Evolutionary conservation across 805 yeast species (phyloP).

Genomic region (Cyberlindnera nakhonratchasimensis): DNA sequence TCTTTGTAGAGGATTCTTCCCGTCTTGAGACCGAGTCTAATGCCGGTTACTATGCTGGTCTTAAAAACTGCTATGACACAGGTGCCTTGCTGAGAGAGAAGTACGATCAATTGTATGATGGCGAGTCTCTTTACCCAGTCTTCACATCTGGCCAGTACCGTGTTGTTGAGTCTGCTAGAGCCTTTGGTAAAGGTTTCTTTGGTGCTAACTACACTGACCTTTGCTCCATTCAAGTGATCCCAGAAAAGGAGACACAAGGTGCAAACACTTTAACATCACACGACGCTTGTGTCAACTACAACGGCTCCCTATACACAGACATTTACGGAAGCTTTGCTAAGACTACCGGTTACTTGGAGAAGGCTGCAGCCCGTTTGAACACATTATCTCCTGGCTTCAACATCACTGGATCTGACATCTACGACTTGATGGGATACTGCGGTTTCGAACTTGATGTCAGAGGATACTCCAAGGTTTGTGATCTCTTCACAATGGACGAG

Average conservation of each 20-base stretch:
- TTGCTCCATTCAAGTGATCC: slow-evolving; percentile 33
- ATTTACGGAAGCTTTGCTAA: slow-evolving; percentile 21
- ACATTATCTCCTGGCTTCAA: slow-evolving; percentile 51
- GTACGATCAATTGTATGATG: slow-evolving; percentile 40
- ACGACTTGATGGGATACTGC: slow-evolving; percentile 55
- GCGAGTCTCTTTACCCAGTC: slow-evolving; percentile 37
- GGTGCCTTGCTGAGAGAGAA: slow-evolving; percentile 44
- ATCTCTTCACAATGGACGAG: slow-evolving; percentile 64
- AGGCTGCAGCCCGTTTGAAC: slow-evolving; percentile 57
- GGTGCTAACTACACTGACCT: slow-evolving; percentile 37
- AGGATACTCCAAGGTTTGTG: slow-evolving; percentile 67
- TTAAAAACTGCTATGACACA: slow-evolving; percentile 39
- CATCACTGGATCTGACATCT: slow-evolving; percentile 50
- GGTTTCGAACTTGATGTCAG: slow-evolving; percentile 71
- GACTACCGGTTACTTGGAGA: slow-evolving; percentile 38
- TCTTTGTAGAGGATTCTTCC: slow-evolving; percentile 38
- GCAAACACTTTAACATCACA: slow-evolving; percentile 50
- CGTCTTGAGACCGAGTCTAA: slow-evolving; percentile 40
- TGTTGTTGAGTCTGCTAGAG: slow-evolving; percentile 43
- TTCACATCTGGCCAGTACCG: slow-evolving; percentile 48
- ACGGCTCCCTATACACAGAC: slow-evolving; percentile 24
- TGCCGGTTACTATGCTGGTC: slow-evolving; percentile 45
- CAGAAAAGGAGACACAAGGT: slow-evolving; percentile 42
- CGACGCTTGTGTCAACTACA: slow-evolving; percentile 39
- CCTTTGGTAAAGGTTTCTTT: slow-evolving; percentile 48